Base-by-base conservation (phyloP, 192 early-diverging fungal genomes). In the Glomus cerebriforme region DNA sequence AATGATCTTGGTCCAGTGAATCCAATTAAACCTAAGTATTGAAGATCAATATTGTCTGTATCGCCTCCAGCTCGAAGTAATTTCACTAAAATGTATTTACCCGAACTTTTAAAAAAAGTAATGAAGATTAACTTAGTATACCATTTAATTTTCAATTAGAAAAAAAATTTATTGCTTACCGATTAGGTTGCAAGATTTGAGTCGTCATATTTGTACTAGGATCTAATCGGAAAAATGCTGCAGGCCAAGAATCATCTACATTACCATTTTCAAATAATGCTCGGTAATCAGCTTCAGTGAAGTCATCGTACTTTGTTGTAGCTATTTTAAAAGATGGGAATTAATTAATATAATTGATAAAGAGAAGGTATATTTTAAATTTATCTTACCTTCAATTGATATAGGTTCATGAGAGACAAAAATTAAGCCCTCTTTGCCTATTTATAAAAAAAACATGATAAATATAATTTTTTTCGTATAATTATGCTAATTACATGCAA, bases 21-120 rank as follows among this genome's bases (percentile, higher is more conserved):
- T n/a, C 88, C 88, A 63, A 89, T 82, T 22, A 89, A 39, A 0
- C 88, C 88, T 32, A 89, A 79, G 39, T 89, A 89, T 67, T 89
- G 88, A 1, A 89, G 78, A 69, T 89, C 88, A 82, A 89, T 89
- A 79, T 89, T 89, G 47, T 87, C 84, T 12, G 81, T 79, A 27
- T 80, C 73, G 54, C 80, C 75, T 26, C 82, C 77, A 1, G 85
- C 80, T 26, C 88, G 64, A 32, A 89, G 29, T 1, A 89, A 67
- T 58, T 89, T 89, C 76, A 89, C 84, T 7, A 87, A 47, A n/a
- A 87, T 81, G 58, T 82, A 89, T 37, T 85, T 84, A 19, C 88
- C 88, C 37, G 86, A 89, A 31, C 87, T 86, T 77, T 35, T 62
- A n/a, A n/a, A n/a, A n/a, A n/a, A n/a, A n/a, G n/a, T n/a, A n/a